phyloP scores from a whole-genome alignment of 1,284 basidiomycete genomes.

The Chalciporus piperatoides region DNA sequence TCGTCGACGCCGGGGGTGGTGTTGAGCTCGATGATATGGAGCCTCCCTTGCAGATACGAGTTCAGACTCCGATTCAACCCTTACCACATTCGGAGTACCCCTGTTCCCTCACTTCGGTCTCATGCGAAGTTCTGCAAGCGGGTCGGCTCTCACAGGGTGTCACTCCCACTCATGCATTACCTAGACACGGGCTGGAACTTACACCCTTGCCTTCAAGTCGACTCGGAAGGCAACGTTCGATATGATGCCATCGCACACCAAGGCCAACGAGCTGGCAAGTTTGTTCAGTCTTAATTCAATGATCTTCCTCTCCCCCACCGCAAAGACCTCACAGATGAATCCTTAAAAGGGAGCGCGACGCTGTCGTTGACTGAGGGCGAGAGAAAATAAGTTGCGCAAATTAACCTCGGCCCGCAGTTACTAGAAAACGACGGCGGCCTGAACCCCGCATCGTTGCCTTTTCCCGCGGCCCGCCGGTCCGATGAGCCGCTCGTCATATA shows the following conservation, averaged over 20 bases:
- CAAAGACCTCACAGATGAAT: slow-evolving; percentile 78
- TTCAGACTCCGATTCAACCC: slow-evolving; percentile 26
- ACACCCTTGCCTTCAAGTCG: slow-evolving; percentile 94
- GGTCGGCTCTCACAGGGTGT: too few relatives aligned
- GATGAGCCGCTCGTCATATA: background rate
- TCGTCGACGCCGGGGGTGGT: slow-evolving; percentile 19
- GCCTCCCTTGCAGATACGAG: slow-evolving; percentile 10
- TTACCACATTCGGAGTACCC: slow-evolving; percentile 10
- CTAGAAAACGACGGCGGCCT: background rate
- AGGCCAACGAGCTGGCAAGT: slow-evolving; percentile 82
- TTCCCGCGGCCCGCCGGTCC: background rate
- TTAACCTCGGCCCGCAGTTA: too few relatives aligned
- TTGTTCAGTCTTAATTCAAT: slow-evolving; percentile 94
- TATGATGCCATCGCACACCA: slow-evolving; percentile 98
- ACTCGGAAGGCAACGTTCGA: slow-evolving; percentile 92
- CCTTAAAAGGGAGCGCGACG: too few relatives aligned
- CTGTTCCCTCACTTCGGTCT: background rate
- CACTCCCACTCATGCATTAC: slow-evolving; percentile 3
- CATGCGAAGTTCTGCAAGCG: too few relatives aligned
- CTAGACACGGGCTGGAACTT: slow-evolving; percentile 85
- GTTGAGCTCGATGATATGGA: slow-evolving; percentile 21
- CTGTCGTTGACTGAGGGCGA: too few relatives aligned
- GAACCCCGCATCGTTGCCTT: background rate
- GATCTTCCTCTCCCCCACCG: slow-evolving; percentile 92
- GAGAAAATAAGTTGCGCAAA: too few relatives aligned